These are phyloP conservation scores for Puccinellia tenuiflora DNA, from an alignment of 176 grass and related monocot genomes.

Conservation along the genomic window DNA sequence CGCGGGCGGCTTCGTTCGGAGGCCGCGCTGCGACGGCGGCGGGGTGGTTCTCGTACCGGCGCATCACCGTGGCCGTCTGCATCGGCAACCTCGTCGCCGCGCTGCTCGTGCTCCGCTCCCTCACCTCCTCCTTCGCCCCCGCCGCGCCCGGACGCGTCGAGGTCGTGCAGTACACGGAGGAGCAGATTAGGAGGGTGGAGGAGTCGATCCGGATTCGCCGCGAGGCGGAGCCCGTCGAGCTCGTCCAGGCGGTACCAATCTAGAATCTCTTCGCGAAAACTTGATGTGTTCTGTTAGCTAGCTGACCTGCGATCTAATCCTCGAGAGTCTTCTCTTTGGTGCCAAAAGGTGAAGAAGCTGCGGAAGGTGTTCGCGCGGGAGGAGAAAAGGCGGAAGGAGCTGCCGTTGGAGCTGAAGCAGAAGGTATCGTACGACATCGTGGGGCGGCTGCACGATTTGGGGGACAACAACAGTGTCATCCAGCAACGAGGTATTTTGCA, in stretches of 20 bases:
- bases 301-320: slow-evolving; percentile 8
- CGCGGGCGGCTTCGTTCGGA: slow-evolving; percentile 31
- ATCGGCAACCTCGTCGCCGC: slow-evolving; percentile 63
- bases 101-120: slow-evolving; percentile 71
- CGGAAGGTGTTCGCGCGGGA: slow-evolving; percentile 37
- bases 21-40: slow-evolving; percentile 19
- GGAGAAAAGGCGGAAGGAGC: slow-evolving; percentile 50
- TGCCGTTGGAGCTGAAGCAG: slow-evolving; percentile 57
- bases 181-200: slow-evolving; percentile 66
- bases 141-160: neutral
- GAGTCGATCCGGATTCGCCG: slow-evolving; percentile 84
- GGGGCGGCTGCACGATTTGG: slow-evolving; percentile 35
- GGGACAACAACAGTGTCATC: slow-evolving; percentile 28
- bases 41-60: slow-evolving; percentile 70
- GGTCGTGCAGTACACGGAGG: slow-evolving; percentile 45
- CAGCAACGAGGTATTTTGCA: slow-evolving; percentile 61
- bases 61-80: slow-evolving; percentile 74
- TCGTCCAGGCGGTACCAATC: slow-evolving; percentile 59
- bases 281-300: neutral
- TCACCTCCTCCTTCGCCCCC: slow-evolving; percentile 29
- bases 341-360: slow-evolving; percentile 63
- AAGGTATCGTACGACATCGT: slow-evolving; percentile 66
- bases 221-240: slow-evolving; percentile 52
- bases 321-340: neutral
- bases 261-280: neutral